Base-by-base conservation (phyloP, 306 rosid species). In the Adenanthera pavonina region DNA sequence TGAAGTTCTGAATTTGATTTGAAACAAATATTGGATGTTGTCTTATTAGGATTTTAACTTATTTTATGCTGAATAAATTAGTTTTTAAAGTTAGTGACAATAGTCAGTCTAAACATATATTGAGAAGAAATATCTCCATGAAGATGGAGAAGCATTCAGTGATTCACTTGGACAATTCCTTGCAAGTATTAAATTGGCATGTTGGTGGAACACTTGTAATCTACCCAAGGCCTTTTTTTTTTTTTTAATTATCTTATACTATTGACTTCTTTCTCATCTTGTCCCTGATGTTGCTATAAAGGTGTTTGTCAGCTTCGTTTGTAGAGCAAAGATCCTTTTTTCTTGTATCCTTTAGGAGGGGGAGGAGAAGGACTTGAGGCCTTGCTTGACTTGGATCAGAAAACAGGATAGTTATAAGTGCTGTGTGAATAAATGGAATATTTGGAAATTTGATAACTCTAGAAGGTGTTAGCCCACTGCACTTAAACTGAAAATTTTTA, bases 361-460 rank as follows among this genome's bases (percentile, higher is more conserved):
- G 49, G 48, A 61, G 19, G 35, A 20, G 48, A 19, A 36, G 74
- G 53, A 40, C 15, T 38, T 74, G 40, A 14, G 57, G 1, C 43
- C 16, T n/a, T 43, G 10, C 20, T 43, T 70, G 40, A 46, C 20
- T 71, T 71, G 59, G 14, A 46, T 30, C 12, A 71, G 75, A 68
- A 65, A 68, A 68, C 73, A 41, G 3, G 73, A 68, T 68, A 43
- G 73, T 43, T 41, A 68, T 68, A 68, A 8, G 53, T 9, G 6
- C 77, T 72, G 30, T 34, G 47, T 51, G 62, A 72, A 44, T 75
- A 43, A 41, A 25, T 8, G 51, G 79, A 44, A 59, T 61, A 46
- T 46, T 25, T 60, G 57, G 12, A 46, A 76, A 61, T 46, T 72
- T 54, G 44, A 60, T 76, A 12, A 33, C 47, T 33, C 34, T 19